Conservation (phyloP, 345 rosid genomes). For the Lepidium didymum region DNA sequence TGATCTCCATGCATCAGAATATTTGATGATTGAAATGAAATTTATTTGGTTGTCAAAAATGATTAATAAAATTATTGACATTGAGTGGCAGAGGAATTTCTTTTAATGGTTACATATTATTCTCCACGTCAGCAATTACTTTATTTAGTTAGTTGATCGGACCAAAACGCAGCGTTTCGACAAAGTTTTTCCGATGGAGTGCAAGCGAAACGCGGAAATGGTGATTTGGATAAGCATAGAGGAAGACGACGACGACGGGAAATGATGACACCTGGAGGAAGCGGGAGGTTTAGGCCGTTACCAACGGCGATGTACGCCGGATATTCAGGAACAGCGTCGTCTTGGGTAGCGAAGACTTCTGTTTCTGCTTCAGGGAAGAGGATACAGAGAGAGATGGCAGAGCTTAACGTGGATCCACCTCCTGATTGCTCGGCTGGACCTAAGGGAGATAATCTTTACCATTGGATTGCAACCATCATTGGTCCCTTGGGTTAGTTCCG, state of each 20-base stretch:
- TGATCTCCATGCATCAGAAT: background rate
- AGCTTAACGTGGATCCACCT: conserved; percentile 73
- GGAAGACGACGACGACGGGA: conserved; percentile 8
- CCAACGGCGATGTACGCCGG: conserved; percentile 34
- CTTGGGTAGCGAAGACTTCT: conserved; percentile 77
- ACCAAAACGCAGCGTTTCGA: conserved; percentile 17
- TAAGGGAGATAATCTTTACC: conserved; percentile 81
- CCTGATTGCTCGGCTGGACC: conserved; percentile 88
- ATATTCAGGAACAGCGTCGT: conserved; percentile 36
- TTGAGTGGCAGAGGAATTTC: no score
- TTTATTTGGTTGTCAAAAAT: background rate
- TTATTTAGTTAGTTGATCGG: background rate
- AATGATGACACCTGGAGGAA: conserved; percentile 33
- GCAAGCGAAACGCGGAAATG: conserved; percentile 3
- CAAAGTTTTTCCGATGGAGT: background rate
- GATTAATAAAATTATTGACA: background rate
- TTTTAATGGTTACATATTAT: background rate
- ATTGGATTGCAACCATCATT: conserved; percentile 82
- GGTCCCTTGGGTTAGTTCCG: conserved; percentile 58
- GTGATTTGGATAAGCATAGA: conserved; percentile 22
- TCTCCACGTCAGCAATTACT: conserved; percentile 17
- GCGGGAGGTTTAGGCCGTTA: conserved; percentile 28
- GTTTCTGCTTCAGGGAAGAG: conserved; percentile 87
- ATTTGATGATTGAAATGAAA: background rate
- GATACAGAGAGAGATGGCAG: conserved; percentile 82